These are phyloP conservation scores for Crithidia expoeki DNA, from an alignment of 208 protist genomes.

Conservation along the genomic window DNA sequence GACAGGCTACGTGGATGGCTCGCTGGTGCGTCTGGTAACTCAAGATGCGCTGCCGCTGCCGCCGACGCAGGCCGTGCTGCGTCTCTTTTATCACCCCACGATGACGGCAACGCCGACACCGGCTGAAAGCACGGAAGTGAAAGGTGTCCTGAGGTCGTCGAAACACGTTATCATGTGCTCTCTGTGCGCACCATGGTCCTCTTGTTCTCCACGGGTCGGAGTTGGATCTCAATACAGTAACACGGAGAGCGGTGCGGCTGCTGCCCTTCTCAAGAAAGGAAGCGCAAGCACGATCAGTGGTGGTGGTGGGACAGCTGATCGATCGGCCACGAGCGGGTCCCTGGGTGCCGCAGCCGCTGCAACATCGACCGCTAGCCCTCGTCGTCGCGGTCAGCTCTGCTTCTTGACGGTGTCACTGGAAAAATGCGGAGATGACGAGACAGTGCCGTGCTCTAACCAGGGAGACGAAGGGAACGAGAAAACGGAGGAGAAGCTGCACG, in stretches of 20 bases:
- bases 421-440: no score
- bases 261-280: background rate
- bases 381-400: conserved; percentile 20
- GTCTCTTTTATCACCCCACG: conserved; percentile 34
- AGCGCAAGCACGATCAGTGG: background rate
- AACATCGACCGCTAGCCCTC: conserved; percentile 4
- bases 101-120: background rate
- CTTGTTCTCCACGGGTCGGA: background rate
- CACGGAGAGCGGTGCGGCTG: background rate
- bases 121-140: background rate
- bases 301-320: background rate
- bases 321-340: background rate
- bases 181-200: conserved; percentile 10
- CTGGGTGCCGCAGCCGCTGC: conserved; percentile 1
- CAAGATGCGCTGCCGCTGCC: conserved; percentile 45
- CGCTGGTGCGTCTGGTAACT: conserved; percentile 23
- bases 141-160: background rate
- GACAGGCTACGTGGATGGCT: background rate
- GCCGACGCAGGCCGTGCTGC: conserved; percentile 25
- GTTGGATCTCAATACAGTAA: background rate
- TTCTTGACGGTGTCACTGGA: conserved; percentile 11
- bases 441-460: background rate
- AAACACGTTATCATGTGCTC: conserved; percentile 35
- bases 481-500: background rate
- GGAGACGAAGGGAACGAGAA: background rate